Conservation (phyloP, 2,329 filamentous ascomycete species). For the Akanthomyces muscarius region DNA sequence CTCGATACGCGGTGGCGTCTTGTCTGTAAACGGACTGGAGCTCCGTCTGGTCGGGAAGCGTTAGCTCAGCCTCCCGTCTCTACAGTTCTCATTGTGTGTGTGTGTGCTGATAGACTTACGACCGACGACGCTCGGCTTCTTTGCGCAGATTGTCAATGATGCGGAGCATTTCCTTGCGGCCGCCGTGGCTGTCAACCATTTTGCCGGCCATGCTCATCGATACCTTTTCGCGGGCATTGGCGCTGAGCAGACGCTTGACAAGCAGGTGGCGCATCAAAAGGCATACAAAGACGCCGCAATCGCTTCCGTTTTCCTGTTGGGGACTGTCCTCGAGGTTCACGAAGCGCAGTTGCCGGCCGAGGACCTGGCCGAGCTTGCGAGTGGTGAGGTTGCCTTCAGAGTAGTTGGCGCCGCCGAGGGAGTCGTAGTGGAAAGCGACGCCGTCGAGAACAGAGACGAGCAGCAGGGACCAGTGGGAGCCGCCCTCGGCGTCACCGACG, state of each 20-base stretch:
- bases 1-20: conserved; percentile 42
- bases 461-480: conserved; percentile 90
- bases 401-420: conserved; percentile 70
- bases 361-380: conserved; percentile 63
- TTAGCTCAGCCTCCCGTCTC: background rate
- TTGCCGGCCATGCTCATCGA: conserved; percentile 91
- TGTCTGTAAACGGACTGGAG: conserved; percentile 36
- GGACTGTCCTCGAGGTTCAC: conserved; percentile 80
- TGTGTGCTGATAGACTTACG: conserved; percentile 51
- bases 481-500: conserved; percentile 74
- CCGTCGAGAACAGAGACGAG: conserved; percentile 85
- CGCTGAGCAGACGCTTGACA: conserved; percentile 73
- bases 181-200: conserved; percentile 73
- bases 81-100: no score
- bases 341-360: conserved; percentile 66
- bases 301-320: conserved; percentile 85
- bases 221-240: conserved; percentile 78
- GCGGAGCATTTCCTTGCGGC: conserved; percentile 84
- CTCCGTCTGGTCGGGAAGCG: conserved; percentile 29
- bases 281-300: conserved; percentile 96
- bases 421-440: conserved; percentile 96
- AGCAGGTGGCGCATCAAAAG: conserved; percentile 93
- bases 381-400: conserved; percentile 67
- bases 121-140: conserved; percentile 79
- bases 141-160: conserved; percentile 84